These are phyloP conservation scores for Xylariales sp. DNA, from an alignment of 2,329 filamentous ascomycete genomes.

Conservation along the genomic window DNA sequence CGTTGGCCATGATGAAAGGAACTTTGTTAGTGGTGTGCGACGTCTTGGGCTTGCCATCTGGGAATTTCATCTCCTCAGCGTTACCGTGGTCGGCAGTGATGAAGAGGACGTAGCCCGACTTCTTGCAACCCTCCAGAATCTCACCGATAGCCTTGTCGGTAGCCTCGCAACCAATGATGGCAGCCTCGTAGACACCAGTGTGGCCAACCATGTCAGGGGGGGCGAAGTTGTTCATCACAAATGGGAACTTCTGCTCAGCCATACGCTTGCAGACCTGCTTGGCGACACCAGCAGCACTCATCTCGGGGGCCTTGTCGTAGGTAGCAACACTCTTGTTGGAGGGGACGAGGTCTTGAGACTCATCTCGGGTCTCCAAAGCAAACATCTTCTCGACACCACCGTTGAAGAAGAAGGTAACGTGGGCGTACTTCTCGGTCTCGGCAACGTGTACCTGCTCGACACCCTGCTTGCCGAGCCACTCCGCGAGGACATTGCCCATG, in stretches of 20 bases:
- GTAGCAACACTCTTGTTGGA: conserved; percentile 88
- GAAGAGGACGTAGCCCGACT: conserved; percentile 89
- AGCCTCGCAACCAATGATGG: conserved; percentile 75
- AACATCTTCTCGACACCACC: conserved; percentile 97
- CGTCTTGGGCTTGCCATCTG: conserved; percentile 94
- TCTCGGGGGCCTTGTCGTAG: conserved; percentile 91
- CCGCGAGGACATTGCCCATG: conserved; percentile 97
- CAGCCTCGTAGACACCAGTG: conserved; percentile 94
- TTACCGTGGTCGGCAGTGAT: conserved; percentile 97
- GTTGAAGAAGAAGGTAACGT: conserved; percentile 99
- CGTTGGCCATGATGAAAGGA: conserved; percentile 97
- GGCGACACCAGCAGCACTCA: conserved; percentile 89
- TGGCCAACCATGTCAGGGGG: conserved; percentile 99
- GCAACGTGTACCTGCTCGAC: conserved; percentile 94
- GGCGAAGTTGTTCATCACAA: conserved; percentile 99
- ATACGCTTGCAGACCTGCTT: conserved; percentile 88
- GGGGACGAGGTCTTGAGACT: conserved; percentile 71
- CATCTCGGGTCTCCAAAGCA: conserved; percentile 83
- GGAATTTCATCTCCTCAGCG: conserved; percentile 97
- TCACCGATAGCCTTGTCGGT: conserved; percentile 93
- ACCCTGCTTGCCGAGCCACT: conserved; percentile 87
- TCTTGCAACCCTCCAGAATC: conserved; percentile 91
- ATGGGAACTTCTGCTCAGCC: conserved; percentile 80
- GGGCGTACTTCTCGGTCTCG: conserved; percentile 98
- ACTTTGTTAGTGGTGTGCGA: conserved; percentile 98